These are phyloP conservation scores for Ophiostoma perfectum DNA, from an alignment of 2,329 filamentous ascomycete species.

Conservation along the genomic window DNA sequence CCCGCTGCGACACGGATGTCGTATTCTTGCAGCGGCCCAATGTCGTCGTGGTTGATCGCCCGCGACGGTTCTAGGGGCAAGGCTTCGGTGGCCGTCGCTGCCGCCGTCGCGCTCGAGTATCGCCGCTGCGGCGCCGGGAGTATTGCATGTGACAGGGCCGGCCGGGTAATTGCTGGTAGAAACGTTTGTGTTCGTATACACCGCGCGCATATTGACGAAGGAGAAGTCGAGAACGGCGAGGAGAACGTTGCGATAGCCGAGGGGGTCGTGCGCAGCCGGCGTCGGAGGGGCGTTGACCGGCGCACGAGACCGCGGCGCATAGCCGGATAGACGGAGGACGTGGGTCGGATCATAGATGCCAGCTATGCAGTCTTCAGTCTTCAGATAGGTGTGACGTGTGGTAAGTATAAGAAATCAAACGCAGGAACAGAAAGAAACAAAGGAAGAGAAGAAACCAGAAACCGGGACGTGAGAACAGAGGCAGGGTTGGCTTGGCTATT, in stretches of 20 bases:
- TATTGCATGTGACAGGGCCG: conserved; percentile 21
- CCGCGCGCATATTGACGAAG: conserved; percentile 20
- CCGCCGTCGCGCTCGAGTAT: conserved; percentile 24
- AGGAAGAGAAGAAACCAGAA: background rate
- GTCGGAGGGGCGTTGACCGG: conserved; percentile 18
- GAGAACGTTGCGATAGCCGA: background rate
- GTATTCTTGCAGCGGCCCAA: conserved; percentile 82
- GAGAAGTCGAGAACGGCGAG: background rate
- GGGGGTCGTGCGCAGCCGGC: conserved; percentile 12
- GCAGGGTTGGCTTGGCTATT: background rate
- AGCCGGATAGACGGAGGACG: conserved; percentile 19
- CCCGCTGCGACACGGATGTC: conserved; percentile 71
- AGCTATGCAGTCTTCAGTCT: background rate
- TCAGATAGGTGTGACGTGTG: background rate
- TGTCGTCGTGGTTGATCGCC: conserved; percentile 26
- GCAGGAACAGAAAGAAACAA: background rate
- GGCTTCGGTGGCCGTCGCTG: conserved; percentile 10
- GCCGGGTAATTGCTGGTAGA: background rate
- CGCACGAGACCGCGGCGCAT: conserved; percentile 23
- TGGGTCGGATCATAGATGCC: conserved; percentile 21
- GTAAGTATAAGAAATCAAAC: background rate
- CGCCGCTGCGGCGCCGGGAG: conserved; percentile 23
- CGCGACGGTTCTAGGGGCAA: background rate
- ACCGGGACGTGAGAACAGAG: too few relatives aligned
- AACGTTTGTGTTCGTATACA: conserved; percentile 15